Evolutionary conservation across 768 basidiomycete genomes (phyloP).

Genomic region (Paxillus involutus): DNA sequence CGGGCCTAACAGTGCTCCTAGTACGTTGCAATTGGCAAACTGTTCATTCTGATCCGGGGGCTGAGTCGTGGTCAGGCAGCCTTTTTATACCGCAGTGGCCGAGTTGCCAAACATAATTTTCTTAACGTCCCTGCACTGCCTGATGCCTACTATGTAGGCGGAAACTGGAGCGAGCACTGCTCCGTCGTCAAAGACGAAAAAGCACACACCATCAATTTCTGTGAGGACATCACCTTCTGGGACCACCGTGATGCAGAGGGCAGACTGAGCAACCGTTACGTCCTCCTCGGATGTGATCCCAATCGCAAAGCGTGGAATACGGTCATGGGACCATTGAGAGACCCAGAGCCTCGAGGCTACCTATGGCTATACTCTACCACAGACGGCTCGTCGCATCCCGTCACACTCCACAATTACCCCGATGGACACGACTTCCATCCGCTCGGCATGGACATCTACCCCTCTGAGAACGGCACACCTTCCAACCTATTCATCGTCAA

Average conservation of each 20-base stretch:
- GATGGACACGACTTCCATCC: slow-evolving; percentile 66
- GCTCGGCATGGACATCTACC: slow-evolving; percentile 60
- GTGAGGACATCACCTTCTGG: slow-evolving; percentile 71
- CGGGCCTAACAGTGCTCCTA: slow-evolving; percentile 6
- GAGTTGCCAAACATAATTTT: slow-evolving; percentile 40
- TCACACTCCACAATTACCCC: slow-evolving; percentile 55
- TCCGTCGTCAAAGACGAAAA: slow-evolving; percentile 34
- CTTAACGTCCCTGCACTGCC: slow-evolving; percentile 46
- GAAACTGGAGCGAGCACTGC: slow-evolving; percentile 50
- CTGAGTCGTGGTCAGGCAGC: slow-evolving; percentile 34
- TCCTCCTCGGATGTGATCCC: slow-evolving; percentile 45
- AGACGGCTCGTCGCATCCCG: slow-evolving; percentile 32
- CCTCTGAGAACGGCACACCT: slow-evolving; percentile 44
- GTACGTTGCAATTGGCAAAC: slow-evolving; percentile 2
- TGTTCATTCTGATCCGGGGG: not conserved
- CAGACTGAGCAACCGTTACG: slow-evolving; percentile 40
- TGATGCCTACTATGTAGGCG: slow-evolving; percentile 48
- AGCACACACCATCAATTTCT: slow-evolving; percentile 39
- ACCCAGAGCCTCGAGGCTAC: slow-evolving; percentile 58
- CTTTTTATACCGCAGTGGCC: slow-evolving; percentile 45
- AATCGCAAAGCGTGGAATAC: slow-evolving; percentile 68
- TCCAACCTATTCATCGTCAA: slow-evolving; percentile 69
- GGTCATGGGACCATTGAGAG: slow-evolving; percentile 65
- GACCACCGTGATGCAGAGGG: slow-evolving; percentile 46
- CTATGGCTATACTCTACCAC: slow-evolving; percentile 54